Evolutionary conservation across 352 stramenopile genomes (phyloP), one percentile per base, ranked within the genome.

Genomic region (Pythium coloratum): DNA sequence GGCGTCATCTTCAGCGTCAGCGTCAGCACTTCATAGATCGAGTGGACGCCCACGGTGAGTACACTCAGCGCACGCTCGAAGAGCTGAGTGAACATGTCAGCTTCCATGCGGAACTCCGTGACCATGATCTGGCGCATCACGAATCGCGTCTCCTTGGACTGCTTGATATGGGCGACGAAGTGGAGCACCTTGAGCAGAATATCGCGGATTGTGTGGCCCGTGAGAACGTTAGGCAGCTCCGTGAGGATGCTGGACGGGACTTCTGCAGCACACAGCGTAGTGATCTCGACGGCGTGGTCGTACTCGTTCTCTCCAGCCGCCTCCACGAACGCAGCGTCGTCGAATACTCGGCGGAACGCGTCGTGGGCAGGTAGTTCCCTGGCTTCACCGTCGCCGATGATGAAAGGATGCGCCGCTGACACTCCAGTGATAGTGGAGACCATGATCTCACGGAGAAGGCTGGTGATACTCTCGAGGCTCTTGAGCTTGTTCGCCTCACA

Each of bases 111-210:
- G 28, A 78, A 78, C n/a, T 89, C 75, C 6, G 81, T 72, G 13
- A 89, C 24, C 26, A 83, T 71, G 18, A 92, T 70, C 34, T 66
- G 76, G 24, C 71, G 73, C 38, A 92, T 63, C 16, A 89, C 76
- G 9, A 46, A 47, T 30, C 82, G 76, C 9, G 81, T 86, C 6
- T 40, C 69, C 32, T 71, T 60, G 1, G 78, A 86, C 55, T 87
- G 71, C 62, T 92, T 92, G 40, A 90, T 82, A 60, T 92, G 84
- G 13, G 81, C 84, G 40, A 90, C 33, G 26, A 92, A 33, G 58
- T 89, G 82, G 49, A 90, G 73, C 16, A 88, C 68, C 56, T 92
- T 92, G 59, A 81, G 71, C 13, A 92, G 71, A 3, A 92, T 63
- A 47, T 92, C 84, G 18, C 77, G 81, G 55, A 89, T 78, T 1